phyloP scores from a whole-genome alignment of 805 yeast genomes.

The Kuraishia borneana region DNA sequence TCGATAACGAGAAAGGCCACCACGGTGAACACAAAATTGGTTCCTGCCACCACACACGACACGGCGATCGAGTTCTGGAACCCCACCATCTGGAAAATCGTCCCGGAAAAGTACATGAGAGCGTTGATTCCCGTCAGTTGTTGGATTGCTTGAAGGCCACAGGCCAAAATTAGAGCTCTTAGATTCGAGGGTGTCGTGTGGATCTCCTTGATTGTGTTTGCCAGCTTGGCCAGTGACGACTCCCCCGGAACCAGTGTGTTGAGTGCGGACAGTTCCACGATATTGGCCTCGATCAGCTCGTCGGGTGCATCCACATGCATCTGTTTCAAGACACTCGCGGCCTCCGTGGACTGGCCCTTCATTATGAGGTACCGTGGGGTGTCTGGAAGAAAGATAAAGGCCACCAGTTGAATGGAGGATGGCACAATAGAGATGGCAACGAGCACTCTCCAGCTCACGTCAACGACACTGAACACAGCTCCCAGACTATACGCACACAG shows the following conservation, averaged over 20 bases:
- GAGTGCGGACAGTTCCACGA: constrained; percentile 48
- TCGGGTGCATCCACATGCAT: constrained; percentile 56
- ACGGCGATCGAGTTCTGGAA: constrained; percentile 85
- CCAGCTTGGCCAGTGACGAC: constrained; percentile 27
- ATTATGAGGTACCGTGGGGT: constrained; percentile 86
- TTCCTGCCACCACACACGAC: constrained; percentile 86
- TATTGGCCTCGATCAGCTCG: constrained; percentile 51
- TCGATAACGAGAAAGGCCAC: constrained; percentile 84
- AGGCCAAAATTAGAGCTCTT: constrained; percentile 80
- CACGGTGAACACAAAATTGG: constrained; percentile 82
- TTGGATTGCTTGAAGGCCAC: constrained; percentile 93
- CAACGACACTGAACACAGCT: constrained; percentile 64
- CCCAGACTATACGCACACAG: constrained; percentile 88
- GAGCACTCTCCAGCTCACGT: constrained; percentile 86
- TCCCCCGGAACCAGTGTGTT: constrained; percentile 35
- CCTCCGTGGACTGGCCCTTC: constrained; percentile 52
- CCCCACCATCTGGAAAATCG: constrained; percentile 87
- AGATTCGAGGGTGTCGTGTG: constrained; percentile 69
- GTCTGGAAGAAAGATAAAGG: constrained; percentile 84
- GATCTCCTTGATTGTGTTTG: constrained; percentile 50
- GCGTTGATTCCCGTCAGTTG: constrained; percentile 98
- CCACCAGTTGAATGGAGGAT: constrained; percentile 61
- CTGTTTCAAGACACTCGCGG: constrained; percentile 51
- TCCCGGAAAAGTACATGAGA: constrained; percentile 88
- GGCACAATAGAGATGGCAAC: constrained; percentile 90